Evolutionary conservation across 140 eudicot genomes (phyloP), one percentile per base, ranked within the genome.

Genomic region (Anethum foeniculum): DNA sequence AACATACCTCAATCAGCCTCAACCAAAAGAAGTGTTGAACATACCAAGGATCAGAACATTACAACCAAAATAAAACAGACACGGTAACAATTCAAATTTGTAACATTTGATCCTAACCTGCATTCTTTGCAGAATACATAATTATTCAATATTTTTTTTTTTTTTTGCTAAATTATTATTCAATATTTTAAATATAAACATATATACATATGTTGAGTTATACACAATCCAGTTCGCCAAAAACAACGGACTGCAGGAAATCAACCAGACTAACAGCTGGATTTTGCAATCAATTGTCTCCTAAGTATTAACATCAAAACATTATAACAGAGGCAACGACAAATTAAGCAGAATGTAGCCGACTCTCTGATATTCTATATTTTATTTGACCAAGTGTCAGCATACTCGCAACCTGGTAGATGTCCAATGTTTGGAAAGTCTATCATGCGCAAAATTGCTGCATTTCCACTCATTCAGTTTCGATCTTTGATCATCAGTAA

Each of bases 391-490:
- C 15, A 68, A 13, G 6, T 68, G 39, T 68, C 44, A 68, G 44
- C 11, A 62, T 27, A 68, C 74, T 68, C 5, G 74, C 74, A 68
- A 68, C 21, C 44, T 32, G 74, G 32, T 30, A 68, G 71, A 32
- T 43, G 15, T 68, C 74, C 74, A 6, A 16, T 60, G 18, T 62
- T 62, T 60, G 68, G 68, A n/a, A 62, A 25, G 71, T 27, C 34
- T 62, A 62, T 68, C n/a, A 68, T 30, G 44, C n/a, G 44, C n/a
- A 32, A 14, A 68, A 68, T 28, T 68, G 74, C 74, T 68, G 74
- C 74, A 38, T 71, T 36, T 71, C 49, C 16, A 19, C 7, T 34
- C 14, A 68, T 71, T 71, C 76, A 71, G 15, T 36, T 71, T 36
- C 6, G 30, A 71, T 71, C 76, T 71, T 34, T 71, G 27, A 13